phyloP scores from a whole-genome alignment of 352 stramenopile species.

The Pythium vanterpoolii region DNA sequence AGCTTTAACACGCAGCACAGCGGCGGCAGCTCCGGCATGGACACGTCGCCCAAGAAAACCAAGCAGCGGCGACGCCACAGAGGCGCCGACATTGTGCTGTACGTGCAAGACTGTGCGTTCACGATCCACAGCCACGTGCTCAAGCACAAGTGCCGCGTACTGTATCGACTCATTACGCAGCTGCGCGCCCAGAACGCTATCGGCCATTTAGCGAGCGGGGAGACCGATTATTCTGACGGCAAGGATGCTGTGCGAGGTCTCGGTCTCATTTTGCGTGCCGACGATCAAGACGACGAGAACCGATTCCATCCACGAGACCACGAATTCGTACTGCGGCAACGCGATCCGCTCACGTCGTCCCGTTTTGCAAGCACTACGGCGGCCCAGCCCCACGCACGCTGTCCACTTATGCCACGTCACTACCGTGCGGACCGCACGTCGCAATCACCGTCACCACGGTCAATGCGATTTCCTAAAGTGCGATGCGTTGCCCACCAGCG shows the following conservation, averaged over 20 bases:
- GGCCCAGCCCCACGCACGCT: not conserved
- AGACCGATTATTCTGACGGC: not conserved
- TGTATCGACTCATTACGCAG: conserved; percentile 34
- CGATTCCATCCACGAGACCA: not conserved
- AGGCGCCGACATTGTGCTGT: conserved; percentile 40
- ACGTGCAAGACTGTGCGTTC: conserved; percentile 51
- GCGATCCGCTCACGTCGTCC: conserved; percentile 7
- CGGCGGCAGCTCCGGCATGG: conserved; percentile 4
- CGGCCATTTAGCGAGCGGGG: not conserved
- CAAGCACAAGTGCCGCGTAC: conserved; percentile 28
- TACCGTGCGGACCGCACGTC: conserved; percentile 8
- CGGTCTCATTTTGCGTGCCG: not conserved
- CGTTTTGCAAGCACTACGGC: not conserved
- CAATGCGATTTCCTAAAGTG: conserved; percentile 10
- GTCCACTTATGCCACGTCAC: conserved; percentile 7
- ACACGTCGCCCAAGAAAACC: not conserved
- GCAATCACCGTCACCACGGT: not conserved
- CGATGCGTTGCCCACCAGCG: conserved; percentile 21
- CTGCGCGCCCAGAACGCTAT: conserved; percentile 22
- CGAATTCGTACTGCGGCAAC: conserved; percentile 10
- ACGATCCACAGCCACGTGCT: conserved; percentile 35
- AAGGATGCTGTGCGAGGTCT: no score
- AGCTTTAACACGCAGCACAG: conserved; percentile 11
- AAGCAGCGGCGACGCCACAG: conserved; percentile 20
- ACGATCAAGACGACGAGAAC: not conserved